A percentile compares a stretch with the other conserved stretches of the same genome.
Conservation (phyloP, 306 rosid genomes). For the Cotoneaster glaucophyllus region DNA sequence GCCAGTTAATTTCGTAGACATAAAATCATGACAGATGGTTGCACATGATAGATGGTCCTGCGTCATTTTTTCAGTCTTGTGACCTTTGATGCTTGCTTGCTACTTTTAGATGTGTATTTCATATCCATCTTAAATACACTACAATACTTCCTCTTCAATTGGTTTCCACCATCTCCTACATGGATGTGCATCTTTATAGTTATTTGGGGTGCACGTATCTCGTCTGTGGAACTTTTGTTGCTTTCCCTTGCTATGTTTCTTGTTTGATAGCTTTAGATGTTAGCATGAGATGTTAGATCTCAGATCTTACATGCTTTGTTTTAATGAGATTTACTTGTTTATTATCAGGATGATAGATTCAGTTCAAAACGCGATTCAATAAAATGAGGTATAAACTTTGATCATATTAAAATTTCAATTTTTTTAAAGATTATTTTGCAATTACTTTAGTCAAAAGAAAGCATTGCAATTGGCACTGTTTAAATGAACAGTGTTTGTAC, state of each 20-base stretch:
- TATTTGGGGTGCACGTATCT: not conserved
- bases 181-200: not conserved
- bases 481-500: too few species aligned
- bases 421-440: not conserved
- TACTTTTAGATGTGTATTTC: not conserved
- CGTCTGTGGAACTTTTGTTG: not conserved
- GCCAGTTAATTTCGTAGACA: not conserved
- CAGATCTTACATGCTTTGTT: slow-evolving; percentile 11
- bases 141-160: too few species aligned
- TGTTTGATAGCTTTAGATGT: slow-evolving; percentile 7
- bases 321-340: slow-evolving; percentile 21
- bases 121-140: not conserved
- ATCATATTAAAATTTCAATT: not conserved
- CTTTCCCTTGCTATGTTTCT: not conserved
- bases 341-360: slow-evolving; percentile 91
- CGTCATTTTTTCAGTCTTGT: not conserved
- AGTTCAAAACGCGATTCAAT: slow-evolving; percentile 93
- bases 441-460: too few species aligned
- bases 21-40: not conserved
- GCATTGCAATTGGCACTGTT: too few species aligned
- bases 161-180: not conserved
- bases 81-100: not conserved
- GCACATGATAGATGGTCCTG: not conserved
- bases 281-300: not conserved
- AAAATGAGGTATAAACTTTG: slow-evolving; percentile 63